A percentile compares a stretch with the other conserved stretches of the same genome.
phyloP scores from a whole-genome alignment of 2,329 filamentous ascomycete genomes.

The Trichoderma guizhouense region DNA sequence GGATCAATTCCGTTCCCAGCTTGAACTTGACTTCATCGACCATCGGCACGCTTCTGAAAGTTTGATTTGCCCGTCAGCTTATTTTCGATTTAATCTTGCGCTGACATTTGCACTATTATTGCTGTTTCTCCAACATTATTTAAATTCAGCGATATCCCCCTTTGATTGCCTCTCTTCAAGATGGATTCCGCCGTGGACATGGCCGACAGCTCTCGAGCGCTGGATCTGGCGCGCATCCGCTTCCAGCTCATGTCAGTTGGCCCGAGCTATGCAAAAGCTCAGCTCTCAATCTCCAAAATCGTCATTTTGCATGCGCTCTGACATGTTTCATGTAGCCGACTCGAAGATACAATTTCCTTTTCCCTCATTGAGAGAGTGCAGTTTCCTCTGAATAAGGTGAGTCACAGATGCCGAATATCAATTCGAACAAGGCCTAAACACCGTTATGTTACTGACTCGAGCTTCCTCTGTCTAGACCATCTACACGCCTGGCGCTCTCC shows the following conservation, averaged over 20 bases:
- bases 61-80: neutral
- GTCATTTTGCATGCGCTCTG: slow-evolving; percentile 7
- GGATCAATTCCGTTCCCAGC: neutral
- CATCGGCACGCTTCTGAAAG: neutral
- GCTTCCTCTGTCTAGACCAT: slow-evolving; percentile 54
- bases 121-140: neutral
- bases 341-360: slow-evolving; percentile 97
- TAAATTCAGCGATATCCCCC: neutral
- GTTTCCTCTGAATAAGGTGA: slow-evolving; percentile 75
- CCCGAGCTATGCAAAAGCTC: neutral
- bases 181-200: slow-evolving; percentile 95
- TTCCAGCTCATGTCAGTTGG: slow-evolving; percentile 82
- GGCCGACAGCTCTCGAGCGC: slow-evolving; percentile 75
- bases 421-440: too few relatives aligned
- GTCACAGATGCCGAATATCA: neutral
- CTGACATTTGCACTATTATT: neutral
- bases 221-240: slow-evolving; percentile 88
- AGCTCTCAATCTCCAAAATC: neutral
- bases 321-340: slow-evolving; percentile 57
- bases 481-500: slow-evolving; percentile 76
- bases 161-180: neutral
- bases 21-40: neutral
- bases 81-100: neutral
- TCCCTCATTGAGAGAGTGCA: slow-evolving; percentile 97
- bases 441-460: neutral